Evolutionary conservation across 2,329 filamentous ascomycete genomes (phyloP).

Genomic region (Penicillium rolfsii): DNA sequence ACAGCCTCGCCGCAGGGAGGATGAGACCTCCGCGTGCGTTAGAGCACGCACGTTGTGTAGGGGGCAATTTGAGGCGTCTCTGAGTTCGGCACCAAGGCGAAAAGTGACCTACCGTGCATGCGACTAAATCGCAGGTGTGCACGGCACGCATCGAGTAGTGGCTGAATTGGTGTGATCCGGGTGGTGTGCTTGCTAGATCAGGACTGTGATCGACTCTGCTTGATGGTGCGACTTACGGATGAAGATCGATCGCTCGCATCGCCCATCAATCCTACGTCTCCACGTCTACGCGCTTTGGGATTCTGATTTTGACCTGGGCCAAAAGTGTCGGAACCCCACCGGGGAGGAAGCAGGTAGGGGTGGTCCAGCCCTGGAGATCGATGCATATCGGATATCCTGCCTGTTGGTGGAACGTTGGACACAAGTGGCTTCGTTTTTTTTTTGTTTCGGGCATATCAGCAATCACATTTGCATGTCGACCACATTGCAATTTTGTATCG

Average conservation of each 20-base stretch:
- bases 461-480: conserved; percentile 13
- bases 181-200: conserved; percentile 18
- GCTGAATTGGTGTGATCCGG: conserved; percentile 30
- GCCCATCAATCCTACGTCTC: conserved; percentile 21
- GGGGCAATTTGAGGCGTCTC: conserved; percentile 14
- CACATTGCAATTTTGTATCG: conserved; percentile 9
- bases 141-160: conserved; percentile 29
- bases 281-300: conserved; percentile 10
- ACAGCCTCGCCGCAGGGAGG: background rate
- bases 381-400: conserved; percentile 2
- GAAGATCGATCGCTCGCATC: conserved; percentile 28
- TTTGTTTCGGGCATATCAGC: background rate
- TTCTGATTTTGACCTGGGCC: background rate
- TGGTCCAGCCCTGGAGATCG: conserved; percentile 6
- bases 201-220: conserved; percentile 12
- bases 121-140: conserved; percentile 26
- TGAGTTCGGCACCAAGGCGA: conserved; percentile 21
- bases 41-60: conserved; percentile 2
- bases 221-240: conserved; percentile 22
- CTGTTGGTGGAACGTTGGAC: background rate
- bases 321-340: background rate
- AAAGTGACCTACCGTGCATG: conserved; percentile 33
- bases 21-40: background rate
- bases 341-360: conserved; percentile 2
- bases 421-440: background rate